A percentile compares a stretch with the other conserved stretches of the same genome.
Conservation (phyloP, 2,329 filamentous ascomycete species). For the Colletotrichum karsti region DNA sequence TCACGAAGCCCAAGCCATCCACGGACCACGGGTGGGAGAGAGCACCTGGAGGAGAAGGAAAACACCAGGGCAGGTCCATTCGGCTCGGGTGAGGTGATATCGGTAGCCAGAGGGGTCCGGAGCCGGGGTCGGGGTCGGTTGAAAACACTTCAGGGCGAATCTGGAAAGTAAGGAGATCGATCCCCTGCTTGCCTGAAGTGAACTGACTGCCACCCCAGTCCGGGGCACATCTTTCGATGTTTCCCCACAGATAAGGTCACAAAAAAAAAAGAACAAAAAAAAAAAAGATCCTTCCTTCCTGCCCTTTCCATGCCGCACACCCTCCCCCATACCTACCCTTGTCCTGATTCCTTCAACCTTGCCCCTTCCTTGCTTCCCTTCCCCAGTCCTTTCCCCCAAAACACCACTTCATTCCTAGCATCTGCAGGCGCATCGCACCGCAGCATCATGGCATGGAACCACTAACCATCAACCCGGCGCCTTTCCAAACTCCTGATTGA, state of each 20-base stretch:
- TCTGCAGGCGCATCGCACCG: neutral
- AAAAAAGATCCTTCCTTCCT: neutral
- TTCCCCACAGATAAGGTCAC: slow-evolving; percentile 29
- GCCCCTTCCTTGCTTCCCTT: slow-evolving; percentile 1
- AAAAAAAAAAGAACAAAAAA: neutral
- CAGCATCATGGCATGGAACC: neutral
- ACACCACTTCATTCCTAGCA: no score
- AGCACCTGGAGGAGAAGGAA: no score
- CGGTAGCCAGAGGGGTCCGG: neutral
- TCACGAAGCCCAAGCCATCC: no score
- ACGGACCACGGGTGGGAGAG: no score
- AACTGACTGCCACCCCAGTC: neutral
- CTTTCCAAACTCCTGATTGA: slow-evolving; percentile 16
- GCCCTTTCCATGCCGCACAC: neutral
- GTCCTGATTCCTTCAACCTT: neutral
- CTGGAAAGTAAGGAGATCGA: neutral
- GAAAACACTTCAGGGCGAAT: neutral
- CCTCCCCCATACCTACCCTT: neutral
- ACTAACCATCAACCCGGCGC: neutral
- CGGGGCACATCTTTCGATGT: slow-evolving; percentile 25
- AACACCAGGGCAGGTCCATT: no score
- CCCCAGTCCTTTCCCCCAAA: neutral
- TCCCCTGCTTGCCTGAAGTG: neutral
- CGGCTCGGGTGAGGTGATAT: neutral
- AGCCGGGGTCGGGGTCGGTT: neutral